These are phyloP conservation scores for Letharia columbiana DNA, from an alignment of 495 filamentous ascomycete species.

Conservation along the genomic window DNA sequence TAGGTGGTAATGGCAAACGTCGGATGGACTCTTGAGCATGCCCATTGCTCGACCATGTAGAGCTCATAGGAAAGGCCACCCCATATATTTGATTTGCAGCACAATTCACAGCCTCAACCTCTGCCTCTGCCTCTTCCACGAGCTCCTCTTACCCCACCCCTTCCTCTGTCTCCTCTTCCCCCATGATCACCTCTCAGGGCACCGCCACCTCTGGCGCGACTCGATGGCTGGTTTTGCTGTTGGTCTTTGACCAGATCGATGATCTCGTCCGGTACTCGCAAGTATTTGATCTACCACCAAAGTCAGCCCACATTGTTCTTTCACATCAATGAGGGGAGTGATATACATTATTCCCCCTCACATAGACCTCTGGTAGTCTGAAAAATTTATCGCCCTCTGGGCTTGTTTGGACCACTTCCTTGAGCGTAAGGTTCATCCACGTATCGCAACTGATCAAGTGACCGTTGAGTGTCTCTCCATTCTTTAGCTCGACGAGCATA, in stretches of 20 bases:
- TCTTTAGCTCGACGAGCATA: slow-evolving; percentile 99
- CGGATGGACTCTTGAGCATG: slow-evolving; percentile 80
- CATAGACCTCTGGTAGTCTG: slow-evolving; percentile 84
- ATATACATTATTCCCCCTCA: slow-evolving; percentile 90
- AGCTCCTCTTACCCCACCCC: slow-evolving; percentile 39
- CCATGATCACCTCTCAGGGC: slow-evolving; percentile 55
- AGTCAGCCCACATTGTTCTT: not conserved
- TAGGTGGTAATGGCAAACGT: slow-evolving; percentile 91
- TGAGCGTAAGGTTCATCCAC: slow-evolving; percentile 97
- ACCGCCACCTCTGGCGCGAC: slow-evolving; percentile 60
- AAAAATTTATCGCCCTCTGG: slow-evolving; percentile 91
- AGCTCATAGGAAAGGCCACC: slow-evolving; percentile 54
- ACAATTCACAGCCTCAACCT: slow-evolving; percentile 28
- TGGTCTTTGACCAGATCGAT: slow-evolving; percentile 90
- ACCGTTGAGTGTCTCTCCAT: slow-evolving; percentile 94
- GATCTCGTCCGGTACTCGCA: slow-evolving; percentile 91
- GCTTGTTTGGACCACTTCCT: slow-evolving; percentile 96
- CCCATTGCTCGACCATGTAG: slow-evolving; percentile 97
- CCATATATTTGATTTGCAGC: not conserved
- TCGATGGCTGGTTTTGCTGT: slow-evolving; percentile 61
- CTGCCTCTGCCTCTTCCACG: slow-evolving; percentile 47
- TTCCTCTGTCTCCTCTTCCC: slow-evolving; percentile 46
- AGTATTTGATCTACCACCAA: slow-evolving; percentile 80
- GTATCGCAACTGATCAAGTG: slow-evolving; percentile 94
- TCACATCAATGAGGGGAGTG: slow-evolving; percentile 1